Conservation (phyloP, 495 filamentous ascomycete species). For the Amorphotheca resinae region DNA sequence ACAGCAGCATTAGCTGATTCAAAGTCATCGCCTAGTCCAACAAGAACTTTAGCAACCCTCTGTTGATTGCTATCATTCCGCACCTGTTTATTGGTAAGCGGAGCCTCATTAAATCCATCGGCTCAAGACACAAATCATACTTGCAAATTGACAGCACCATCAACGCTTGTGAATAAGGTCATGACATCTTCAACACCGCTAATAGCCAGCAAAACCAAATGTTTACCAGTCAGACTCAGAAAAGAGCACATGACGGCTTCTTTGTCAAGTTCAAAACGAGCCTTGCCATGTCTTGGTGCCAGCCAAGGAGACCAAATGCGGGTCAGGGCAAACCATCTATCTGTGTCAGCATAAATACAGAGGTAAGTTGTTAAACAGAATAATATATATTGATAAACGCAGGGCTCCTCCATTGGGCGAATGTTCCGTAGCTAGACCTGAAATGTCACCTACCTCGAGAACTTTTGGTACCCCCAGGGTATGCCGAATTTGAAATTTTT, state of each 20-base stretch:
- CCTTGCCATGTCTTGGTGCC: slow-evolving; percentile 70
- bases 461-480: slow-evolving; percentile 37
- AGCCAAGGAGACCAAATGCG: slow-evolving; percentile 79
- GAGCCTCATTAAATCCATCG: not conserved
- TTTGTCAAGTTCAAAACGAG: slow-evolving; percentile 50
- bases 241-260: slow-evolving; percentile 77
- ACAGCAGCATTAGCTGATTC: slow-evolving; percentile 67
- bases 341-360: slow-evolving; percentile 15
- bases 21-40: slow-evolving; percentile 61
- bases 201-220: slow-evolving; percentile 72
- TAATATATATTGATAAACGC: no score
- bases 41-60: slow-evolving; percentile 52
- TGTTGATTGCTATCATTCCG: slow-evolving; percentile 48
- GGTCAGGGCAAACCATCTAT: slow-evolving; percentile 65
- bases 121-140: slow-evolving; percentile 27
- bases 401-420: no score
- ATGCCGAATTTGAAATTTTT: slow-evolving; percentile 47
- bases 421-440: no score
- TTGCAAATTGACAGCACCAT: slow-evolving; percentile 55
- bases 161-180: slow-evolving; percentile 54
- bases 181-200: slow-evolving; percentile 63
- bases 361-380: no score
- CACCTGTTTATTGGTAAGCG: slow-evolving; percentile 20
- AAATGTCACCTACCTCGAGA: slow-evolving; percentile 18
- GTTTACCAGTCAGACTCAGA: slow-evolving; percentile 55